These are phyloP conservation scores for Vanrija pseudolonga DNA, from an alignment of 1,284 basidiomycete species.

Conservation along the genomic window DNA sequence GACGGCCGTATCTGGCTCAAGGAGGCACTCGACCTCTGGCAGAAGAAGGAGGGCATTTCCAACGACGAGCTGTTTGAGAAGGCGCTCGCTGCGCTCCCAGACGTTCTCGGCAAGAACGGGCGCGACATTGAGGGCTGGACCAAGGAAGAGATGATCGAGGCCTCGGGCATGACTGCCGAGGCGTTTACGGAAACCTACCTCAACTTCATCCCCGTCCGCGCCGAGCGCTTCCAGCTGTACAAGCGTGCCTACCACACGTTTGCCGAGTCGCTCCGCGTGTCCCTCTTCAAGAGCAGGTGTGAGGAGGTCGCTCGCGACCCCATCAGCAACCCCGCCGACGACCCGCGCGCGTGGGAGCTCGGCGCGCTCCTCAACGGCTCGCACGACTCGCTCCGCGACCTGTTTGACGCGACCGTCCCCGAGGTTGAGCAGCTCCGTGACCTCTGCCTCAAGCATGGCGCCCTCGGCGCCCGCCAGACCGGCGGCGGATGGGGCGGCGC, in stretches of 20 bases:
- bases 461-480: conserved; percentile 59
- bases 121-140: conserved; percentile 34
- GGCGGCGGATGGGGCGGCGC: conserved; percentile 90
- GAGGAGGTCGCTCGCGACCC: conserved; percentile 47
- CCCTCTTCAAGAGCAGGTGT: conserved; percentile 67
- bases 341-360: conserved; percentile 45
- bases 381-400: conserved; percentile 62
- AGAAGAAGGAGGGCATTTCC: conserved; percentile 9
- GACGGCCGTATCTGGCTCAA: conserved; percentile 26
- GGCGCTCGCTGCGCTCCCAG: conserved; percentile 15
- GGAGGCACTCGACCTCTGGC: conserved; percentile 57
- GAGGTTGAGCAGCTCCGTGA: conserved; percentile 67
- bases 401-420: conserved; percentile 74
- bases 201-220: conserved; percentile 69
- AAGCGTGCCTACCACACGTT: conserved; percentile 74
- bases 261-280: conserved; percentile 70
- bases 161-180: conserved; percentile 58
- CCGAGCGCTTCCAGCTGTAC: conserved; percentile 71
- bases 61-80: conserved; percentile 35
- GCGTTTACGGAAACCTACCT: conserved; percentile 66
- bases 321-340: conserved; percentile 10
- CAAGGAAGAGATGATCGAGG: conserved; percentile 65
- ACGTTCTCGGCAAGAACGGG: conserved; percentile 23
- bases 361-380: conserved; percentile 74
- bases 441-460: conserved; percentile 62